Conservation (phyloP, 805 yeast species). For the Candida sonorensis region DNA sequence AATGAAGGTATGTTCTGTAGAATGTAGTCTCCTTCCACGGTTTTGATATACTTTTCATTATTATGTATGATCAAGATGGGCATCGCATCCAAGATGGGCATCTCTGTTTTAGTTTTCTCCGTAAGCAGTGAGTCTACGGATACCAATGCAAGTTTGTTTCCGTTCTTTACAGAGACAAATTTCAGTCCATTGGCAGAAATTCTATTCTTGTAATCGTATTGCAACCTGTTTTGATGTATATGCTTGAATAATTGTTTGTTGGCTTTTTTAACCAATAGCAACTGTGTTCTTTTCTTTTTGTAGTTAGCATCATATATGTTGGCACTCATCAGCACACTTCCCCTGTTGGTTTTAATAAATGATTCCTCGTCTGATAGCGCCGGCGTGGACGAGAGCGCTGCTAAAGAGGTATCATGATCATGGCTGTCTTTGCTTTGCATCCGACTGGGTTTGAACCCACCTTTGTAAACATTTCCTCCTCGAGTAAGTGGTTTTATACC, state of each 20-base stretch:
- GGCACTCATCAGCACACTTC: slow-evolving; percentile 33
- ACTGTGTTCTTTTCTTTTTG: slow-evolving; percentile 16
- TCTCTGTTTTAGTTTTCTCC: too few species aligned
- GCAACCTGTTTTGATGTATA: slow-evolving; percentile 26
- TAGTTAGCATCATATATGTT: slow-evolving; percentile 29
- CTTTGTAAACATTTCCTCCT: slow-evolving; percentile 9
- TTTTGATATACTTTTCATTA: slow-evolving; percentile 15
- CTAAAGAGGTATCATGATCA: too few species aligned
- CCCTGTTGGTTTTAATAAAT: slow-evolving; percentile 23
- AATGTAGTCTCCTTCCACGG: slow-evolving; percentile 19
- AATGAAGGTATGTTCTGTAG: slow-evolving; percentile 4
- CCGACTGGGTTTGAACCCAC: slow-evolving; percentile 14
- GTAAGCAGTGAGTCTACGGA: too few species aligned
- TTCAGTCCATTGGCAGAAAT: slow-evolving; percentile 32
- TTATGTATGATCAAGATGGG: slow-evolving; percentile 11
- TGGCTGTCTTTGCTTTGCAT: too few species aligned
- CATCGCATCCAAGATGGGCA: slow-evolving; percentile 15
- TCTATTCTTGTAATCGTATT: slow-evolving; percentile 41
- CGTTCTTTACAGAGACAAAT: slow-evolving; percentile 36
- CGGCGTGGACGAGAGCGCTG: too few species aligned
- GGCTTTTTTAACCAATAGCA: slow-evolving; percentile 11
- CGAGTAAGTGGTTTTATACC: too few species aligned
- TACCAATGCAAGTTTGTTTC: slow-evolving; percentile 35
- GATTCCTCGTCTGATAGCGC: slow-evolving; percentile 1
- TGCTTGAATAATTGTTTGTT: slow-evolving; percentile 12